These are phyloP conservation scores for Ophidiomyces ophidiicola DNA, from an alignment of 2,329 filamentous ascomycete species.

Conservation along the genomic window DNA sequence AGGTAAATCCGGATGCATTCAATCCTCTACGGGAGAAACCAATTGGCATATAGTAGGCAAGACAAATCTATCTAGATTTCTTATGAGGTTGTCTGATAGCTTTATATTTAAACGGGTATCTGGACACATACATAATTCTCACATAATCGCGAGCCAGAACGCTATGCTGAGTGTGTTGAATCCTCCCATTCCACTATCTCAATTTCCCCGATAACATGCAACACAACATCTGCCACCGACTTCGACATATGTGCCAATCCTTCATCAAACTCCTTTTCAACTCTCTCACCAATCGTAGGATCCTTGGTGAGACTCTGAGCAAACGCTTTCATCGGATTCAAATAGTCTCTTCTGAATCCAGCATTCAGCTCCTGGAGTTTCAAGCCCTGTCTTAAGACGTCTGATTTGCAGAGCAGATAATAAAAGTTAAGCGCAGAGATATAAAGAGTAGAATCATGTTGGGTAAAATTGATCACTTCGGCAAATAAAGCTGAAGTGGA, in stretches of 20 bases:
- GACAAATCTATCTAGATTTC: no score
- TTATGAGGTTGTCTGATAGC: no score
- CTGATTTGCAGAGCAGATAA: constrained; percentile 40
- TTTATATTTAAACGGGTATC: no score
- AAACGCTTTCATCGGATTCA: constrained; percentile 23
- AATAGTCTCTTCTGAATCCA: constrained; percentile 25
- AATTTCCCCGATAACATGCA: constrained; percentile 14
- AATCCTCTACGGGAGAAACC: no score
- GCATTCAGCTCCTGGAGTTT: constrained; percentile 31
- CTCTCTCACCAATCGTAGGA: constrained; percentile 4
- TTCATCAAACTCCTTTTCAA: constrained; percentile 14
- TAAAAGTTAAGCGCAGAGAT: constrained; percentile 48
- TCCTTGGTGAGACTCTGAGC: constrained; percentile 9
- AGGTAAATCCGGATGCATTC: no score
- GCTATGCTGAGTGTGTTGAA: background rate
- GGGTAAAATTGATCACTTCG: constrained; percentile 39
- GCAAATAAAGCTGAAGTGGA: background rate
- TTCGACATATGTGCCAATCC: constrained; percentile 10
- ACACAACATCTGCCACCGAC: constrained; percentile 12
- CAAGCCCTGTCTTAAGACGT: constrained; percentile 36
- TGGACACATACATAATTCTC: no score
- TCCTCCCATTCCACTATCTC: constrained; percentile 1
- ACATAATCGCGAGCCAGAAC: background rate
- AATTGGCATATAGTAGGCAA: no score
- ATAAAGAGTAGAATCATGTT: constrained; percentile 37